Evolutionary conservation across 345 rosid genomes (phyloP), one percentile per base, ranked within the genome.

Genomic region (Boechera retrofracta): DNA sequence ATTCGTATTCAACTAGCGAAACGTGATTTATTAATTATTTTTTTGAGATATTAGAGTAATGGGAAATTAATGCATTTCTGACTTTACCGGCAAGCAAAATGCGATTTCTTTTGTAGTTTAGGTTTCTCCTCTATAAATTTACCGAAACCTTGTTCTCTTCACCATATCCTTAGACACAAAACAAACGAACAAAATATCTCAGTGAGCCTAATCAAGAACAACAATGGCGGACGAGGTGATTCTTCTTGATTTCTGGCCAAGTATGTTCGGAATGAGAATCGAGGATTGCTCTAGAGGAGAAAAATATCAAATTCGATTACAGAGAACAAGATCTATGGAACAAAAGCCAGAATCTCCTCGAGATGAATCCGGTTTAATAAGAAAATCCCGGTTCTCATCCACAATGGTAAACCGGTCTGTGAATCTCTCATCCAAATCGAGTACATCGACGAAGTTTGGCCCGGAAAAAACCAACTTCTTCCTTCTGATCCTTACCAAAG

Each of bases 341-440:
- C 5, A 62, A 62, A 35, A 76, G 64, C 11, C 29, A 29, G 0
- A 12, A 62, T 8, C 69, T 72, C 51, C 11, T 61, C 16, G 68
- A 72, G 41, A 72, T 72, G 76, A 72, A 72, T 16, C 69, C 62
- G 18, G 29, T 63, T 62, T 70, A 52, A 52, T 0, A 63, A 52
- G 13, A 52, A 51, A 4, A 61, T 73, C n/a, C 77, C 69, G 35
- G 77, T 73, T 62, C 77, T 73, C 60, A 72, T 72, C 26, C 76
- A 72, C 59, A 59, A 72, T 12, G 76, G 76, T 47, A 72, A 72
- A 33, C 76, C 77, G 12, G 16, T 73, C 0, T 73, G 62, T 26
- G 77, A 52, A 12, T 73, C 77, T 7, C 62, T 73, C 12, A 38
- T 63, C 29, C 44, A 28, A 5, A 0, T 73, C 9, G 69, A 73